phyloP scores from a whole-genome alignment of 2,329 filamentous ascomycete genomes.

The Tolypocladium ovalisporum region DNA sequence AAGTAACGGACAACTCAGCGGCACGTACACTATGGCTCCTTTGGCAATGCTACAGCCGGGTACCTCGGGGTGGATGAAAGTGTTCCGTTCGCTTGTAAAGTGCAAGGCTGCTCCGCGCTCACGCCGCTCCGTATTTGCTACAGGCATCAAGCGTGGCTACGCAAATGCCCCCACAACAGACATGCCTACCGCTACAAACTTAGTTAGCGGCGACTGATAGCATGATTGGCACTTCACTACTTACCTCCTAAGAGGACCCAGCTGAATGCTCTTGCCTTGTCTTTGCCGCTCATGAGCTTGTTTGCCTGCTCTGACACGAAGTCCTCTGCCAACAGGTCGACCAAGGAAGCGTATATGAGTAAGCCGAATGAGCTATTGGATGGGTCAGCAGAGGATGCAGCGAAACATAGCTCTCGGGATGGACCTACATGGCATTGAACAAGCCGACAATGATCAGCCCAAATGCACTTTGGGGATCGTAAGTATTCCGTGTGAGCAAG shows the following conservation, averaged over 20 bases:
- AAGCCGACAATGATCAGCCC: slow-evolving; percentile 53
- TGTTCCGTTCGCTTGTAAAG: background rate
- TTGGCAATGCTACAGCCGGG: too few relatives aligned
- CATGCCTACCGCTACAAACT: slow-evolving; percentile 1
- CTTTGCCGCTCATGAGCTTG: slow-evolving; percentile 35
- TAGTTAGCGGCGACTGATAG: background rate
- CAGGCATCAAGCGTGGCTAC: slow-evolving; percentile 1
- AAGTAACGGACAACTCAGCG: too few relatives aligned
- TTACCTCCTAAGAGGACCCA: slow-evolving; percentile 41
- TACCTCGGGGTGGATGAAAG: too few relatives aligned
- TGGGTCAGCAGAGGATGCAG: slow-evolving; percentile 3
- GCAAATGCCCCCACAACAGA: slow-evolving; percentile 20
- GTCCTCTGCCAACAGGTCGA: slow-evolving; percentile 54
- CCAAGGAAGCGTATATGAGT: slow-evolving; percentile 50
- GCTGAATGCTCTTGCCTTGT: slow-evolving; percentile 41
- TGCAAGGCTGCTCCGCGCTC: background rate
- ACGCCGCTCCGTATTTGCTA: too few relatives aligned
- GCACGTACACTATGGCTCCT: too few relatives aligned
- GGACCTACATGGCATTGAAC: slow-evolving; percentile 51
- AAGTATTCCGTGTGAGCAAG: slow-evolving; percentile 41
- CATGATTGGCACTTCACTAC: slow-evolving; percentile 6
- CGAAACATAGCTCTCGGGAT: background rate
- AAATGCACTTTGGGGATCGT: slow-evolving; percentile 52
- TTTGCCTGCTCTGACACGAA: slow-evolving; percentile 50
- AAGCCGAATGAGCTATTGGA: slow-evolving; percentile 42